Base-by-base conservation (phyloP, 2,329 filamentous ascomycete genomes). In the Xylariales sp. region DNA sequence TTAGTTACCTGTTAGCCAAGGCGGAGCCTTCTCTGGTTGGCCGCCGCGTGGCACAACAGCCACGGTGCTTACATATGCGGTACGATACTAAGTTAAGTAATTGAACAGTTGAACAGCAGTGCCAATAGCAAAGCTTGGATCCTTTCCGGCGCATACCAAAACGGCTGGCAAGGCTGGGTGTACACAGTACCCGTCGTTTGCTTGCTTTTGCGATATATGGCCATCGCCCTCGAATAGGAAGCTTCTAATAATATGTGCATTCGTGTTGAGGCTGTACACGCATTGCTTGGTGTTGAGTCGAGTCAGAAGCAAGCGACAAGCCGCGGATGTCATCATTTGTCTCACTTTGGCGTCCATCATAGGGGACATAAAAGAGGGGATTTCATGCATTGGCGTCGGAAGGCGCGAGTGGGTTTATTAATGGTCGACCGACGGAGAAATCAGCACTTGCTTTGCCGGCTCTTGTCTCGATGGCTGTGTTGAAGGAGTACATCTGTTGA, bases 251-350 rank as follows among this genome's bases (percentile, higher is more conserved):
- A 39, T 39, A 31, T 27, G 25, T 39, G 24, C 24, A 29, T 29
- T 9, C 16, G 16, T 14, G 19, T 40, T 24, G 38, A 32, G 38
- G 38, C 29, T 40, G 29, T 33, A 33, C 38, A 11, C 11, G 29
- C 28, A 22, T 10, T 21, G 18, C n/a, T 32, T 19, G 28, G 18
- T 32, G 28, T 40, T 18, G 29, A n/a, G 8, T 20, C 20, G 27
- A 20, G 8, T 12, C 18, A 39, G 9, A 21, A 18, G 28, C 19
- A 22, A 29, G 28, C 28, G 38, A n/a, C n/a, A n/a, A n/a, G n/a
- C n/a, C n/a, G n/a, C n/a, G n/a, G 37, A 28, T 38, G 43, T 19
- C 43, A 38, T 41, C 43, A 45, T 40, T 11, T 45, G 43, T 45
- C 43, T 45, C 20, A 41, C 24, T 41, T 36, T 15, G 27, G 12